phyloP scores from a whole-genome alignment of 257 asterid genomes.

The Solanum etuberosum region DNA sequence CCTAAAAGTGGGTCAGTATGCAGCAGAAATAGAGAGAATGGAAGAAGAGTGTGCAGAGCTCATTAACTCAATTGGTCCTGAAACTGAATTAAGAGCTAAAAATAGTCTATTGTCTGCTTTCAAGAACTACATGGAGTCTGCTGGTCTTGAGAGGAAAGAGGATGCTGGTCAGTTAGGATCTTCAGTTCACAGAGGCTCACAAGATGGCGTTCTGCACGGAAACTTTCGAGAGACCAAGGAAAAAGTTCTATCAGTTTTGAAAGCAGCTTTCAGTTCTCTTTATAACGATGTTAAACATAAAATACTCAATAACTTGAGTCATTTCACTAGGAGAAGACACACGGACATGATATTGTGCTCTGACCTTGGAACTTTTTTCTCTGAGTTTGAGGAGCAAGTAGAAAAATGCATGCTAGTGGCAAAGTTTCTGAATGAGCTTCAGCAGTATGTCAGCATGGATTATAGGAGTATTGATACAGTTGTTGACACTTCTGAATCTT shows the following conservation, averaged over 20 bases:
- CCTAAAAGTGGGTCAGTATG: conserved; percentile 51
- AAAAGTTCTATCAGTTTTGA: conserved; percentile 31
- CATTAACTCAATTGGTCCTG: conserved; percentile 58
- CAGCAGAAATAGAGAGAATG: conserved; percentile 72
- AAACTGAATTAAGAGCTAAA: conserved; percentile 65
- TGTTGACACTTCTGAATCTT: conserved; percentile 16
- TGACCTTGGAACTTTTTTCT: conserved; percentile 46
- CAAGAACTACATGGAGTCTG: conserved; percentile 43
- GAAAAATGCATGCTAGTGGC: conserved; percentile 72
- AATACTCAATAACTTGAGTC: conserved; percentile 37
- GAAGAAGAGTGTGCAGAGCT: conserved; percentile 65
- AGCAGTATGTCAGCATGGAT: conserved; percentile 36
- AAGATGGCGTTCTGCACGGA: conserved; percentile 13
- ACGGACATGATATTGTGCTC: conserved; percentile 23
- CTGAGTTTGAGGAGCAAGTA: conserved; percentile 68
- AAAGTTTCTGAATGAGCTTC: conserved; percentile 56
- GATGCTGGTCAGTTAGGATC: conserved; percentile 30
- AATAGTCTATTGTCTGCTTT: conserved; percentile 60
- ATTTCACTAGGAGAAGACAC: conserved; percentile 23
- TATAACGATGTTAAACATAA: conserved; percentile 47
- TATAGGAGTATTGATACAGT: conserved; percentile 21
- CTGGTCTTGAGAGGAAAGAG: conserved; percentile 35
- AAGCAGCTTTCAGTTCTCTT: conserved; percentile 47
- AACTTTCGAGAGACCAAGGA: conserved; percentile 46
- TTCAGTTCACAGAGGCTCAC: conserved; percentile 23